Conservation (phyloP, 768 basidiomycete genomes). For the Pluteus cervinus region DNA sequence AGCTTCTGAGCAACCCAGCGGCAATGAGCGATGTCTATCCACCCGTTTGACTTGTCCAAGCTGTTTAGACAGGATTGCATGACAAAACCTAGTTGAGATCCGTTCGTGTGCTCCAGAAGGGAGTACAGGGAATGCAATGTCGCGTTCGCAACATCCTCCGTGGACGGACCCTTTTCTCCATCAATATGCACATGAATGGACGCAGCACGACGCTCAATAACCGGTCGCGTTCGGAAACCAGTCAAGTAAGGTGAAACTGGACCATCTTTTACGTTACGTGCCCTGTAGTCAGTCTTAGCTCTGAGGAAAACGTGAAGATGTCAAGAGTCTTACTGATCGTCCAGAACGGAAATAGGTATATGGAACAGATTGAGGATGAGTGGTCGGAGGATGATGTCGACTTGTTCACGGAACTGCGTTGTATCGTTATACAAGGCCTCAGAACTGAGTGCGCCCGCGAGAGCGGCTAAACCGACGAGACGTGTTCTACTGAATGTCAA, state of each 20-base stretch:
- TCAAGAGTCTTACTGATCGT: conserved; percentile 55
- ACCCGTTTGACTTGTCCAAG: conserved; percentile 55
- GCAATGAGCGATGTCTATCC: conserved; percentile 67
- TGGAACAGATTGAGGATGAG: conserved; percentile 64
- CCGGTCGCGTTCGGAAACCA: conserved; percentile 78
- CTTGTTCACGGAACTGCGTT: conserved; percentile 67
- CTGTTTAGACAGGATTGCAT: conserved; percentile 69
- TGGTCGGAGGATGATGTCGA: conserved; percentile 62
- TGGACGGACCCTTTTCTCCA: conserved; percentile 79
- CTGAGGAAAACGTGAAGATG: conserved; percentile 3
- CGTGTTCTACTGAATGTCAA: conserved; percentile 52
- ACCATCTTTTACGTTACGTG: conserved; percentile 57
- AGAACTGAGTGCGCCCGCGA: conserved; percentile 76
- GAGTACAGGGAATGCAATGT: conserved; percentile 66
- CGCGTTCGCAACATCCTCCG: conserved; percentile 67
- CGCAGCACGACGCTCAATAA: conserved; percentile 75
- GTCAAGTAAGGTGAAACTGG: conserved; percentile 74
- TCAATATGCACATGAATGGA: conserved; percentile 88
- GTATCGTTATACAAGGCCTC: conserved; percentile 76
- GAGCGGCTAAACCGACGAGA: conserved; percentile 78
- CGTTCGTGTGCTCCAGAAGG: conserved; percentile 71
- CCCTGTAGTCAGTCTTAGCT: conserved; percentile 31
- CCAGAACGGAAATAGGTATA: conserved; percentile 50
- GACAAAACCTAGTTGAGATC: conserved; percentile 63
- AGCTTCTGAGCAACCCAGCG: conserved; percentile 76